Base-by-base conservation (phyloP, 2,329 filamentous ascomycete species). In the Hypoxylon sp. region DNA sequence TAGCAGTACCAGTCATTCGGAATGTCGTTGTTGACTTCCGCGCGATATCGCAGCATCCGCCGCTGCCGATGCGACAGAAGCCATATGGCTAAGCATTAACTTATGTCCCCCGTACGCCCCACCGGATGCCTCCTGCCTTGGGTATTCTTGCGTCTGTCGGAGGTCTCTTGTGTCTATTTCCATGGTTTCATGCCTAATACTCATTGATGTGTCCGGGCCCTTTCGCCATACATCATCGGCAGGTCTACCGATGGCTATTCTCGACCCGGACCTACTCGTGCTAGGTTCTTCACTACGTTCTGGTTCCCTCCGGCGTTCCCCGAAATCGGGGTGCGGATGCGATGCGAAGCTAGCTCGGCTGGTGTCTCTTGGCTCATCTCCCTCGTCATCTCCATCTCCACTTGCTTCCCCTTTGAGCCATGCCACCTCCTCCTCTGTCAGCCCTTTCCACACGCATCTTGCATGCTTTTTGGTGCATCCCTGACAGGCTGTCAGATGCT, bases 381-480 rank as follows among this genome's bases (percentile, higher is more conserved):
- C 76, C 2, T 75, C 74, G 14, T 79, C 78, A 5, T 75, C 76
- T 14, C 69, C 73, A 1, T 77, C 75, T 17, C 71, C 73, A 22
- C 72, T 65, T 2, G 65, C 62, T 60, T 80, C 79, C 39, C 75
- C 74, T 59, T 78, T 80, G 3, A 81, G 72, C 71, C 77, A 75
- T 2, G 75, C 74, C 29, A 83, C 75, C 66, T 97, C 94, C 2
- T 91, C 90, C 33, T 93, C 89, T 14, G 88, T 90, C n/a, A 96
- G 88, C 48, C 92, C 89, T 72, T 90, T 92, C 94, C 94, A 97
- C 13, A 90, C 90, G 78, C 94, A 97, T 75, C 94, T 94, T 19
- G 93, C 93, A 77, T 97, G 94, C 78, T 97, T 97, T 78, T 93
- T 94, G 0, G 94, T 97, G 79, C 94, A 97, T 22, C 93, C 93